These are phyloP conservation scores for Diplodia intermedia DNA, from an alignment of 2,329 filamentous ascomycete species.

Conservation along the genomic window DNA sequence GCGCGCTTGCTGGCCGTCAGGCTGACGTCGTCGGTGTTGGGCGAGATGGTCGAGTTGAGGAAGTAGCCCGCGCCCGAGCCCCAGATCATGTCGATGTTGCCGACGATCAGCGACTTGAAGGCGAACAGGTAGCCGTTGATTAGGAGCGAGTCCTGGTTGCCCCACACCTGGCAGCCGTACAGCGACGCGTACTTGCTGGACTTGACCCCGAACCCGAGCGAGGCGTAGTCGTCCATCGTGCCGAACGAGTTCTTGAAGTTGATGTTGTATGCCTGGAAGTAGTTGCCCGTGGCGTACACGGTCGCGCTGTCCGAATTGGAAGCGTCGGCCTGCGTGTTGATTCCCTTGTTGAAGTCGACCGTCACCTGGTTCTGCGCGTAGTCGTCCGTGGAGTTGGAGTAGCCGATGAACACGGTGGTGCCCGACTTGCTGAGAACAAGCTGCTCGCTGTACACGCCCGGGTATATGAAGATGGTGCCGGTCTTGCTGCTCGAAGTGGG, in stretches of 20 bases:
- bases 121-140: slow-evolving; percentile 50
- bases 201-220: slow-evolving; percentile 57
- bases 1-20: slow-evolving; percentile 52
- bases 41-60: slow-evolving; percentile 47
- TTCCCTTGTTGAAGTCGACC: slow-evolving; percentile 57
- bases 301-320: slow-evolving; percentile 60
- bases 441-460: slow-evolving; percentile 65
- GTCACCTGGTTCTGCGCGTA: slow-evolving; percentile 62
- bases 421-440: slow-evolving; percentile 64
- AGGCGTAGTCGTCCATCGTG: slow-evolving; percentile 51
- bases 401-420: slow-evolving; percentile 61
- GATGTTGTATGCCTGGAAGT: slow-evolving; percentile 66
- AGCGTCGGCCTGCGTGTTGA: slow-evolving; percentile 42
- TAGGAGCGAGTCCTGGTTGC: slow-evolving; percentile 60
- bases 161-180: slow-evolving; percentile 61
- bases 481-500: slow-evolving; percentile 54
- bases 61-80: slow-evolving; percentile 56
- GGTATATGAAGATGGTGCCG: slow-evolving; percentile 65
- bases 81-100: slow-evolving; percentile 54
- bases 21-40: slow-evolving; percentile 46
- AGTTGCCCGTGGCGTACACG: slow-evolving; percentile 52
- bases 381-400: slow-evolving; percentile 62
- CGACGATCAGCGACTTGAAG: slow-evolving; percentile 51
- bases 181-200: slow-evolving; percentile 58
- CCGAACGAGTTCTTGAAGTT: slow-evolving; percentile 57